A percentile compares a stretch with the other conserved stretches of the same genome.
These are phyloP conservation scores for Cladophialophora bantiana DNA, from an alignment of 2,329 filamentous ascomycete genomes.

Conservation along the genomic window DNA sequence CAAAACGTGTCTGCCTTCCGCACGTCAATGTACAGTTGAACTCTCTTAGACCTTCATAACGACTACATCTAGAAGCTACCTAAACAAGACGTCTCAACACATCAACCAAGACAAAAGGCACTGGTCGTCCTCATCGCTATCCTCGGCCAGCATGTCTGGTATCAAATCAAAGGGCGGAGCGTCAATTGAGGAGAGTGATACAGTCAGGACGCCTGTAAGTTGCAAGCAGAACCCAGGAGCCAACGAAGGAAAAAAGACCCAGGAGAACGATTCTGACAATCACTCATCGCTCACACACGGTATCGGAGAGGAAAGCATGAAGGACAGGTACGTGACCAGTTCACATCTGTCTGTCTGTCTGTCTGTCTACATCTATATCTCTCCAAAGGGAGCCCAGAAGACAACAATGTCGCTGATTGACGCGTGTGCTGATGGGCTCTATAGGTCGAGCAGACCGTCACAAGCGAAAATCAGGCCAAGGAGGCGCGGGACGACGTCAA, in stretches of 20 bases:
- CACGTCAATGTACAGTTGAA: no score
- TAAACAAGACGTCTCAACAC: not conserved
- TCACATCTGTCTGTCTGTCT: not conserved
- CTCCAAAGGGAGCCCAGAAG: no score
- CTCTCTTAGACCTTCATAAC: no score
- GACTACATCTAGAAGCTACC: no score
- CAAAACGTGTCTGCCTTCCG: no score
- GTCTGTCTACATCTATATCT: no score
- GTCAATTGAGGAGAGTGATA: constrained; percentile 33
- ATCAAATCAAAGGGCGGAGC: constrained; percentile 36
- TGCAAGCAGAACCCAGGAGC: no score
- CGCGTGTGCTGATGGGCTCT: not conserved
- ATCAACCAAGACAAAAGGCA: no score
- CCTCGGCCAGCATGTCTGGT: constrained; percentile 27
- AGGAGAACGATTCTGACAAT: not conserved
- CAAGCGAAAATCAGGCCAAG: constrained; percentile 28
- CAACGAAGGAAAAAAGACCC: no score
- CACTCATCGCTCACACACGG: not conserved
- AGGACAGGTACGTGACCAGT: constrained; percentile 22
- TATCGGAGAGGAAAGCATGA: constrained; percentile 37
- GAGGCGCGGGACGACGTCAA: constrained; percentile 23
- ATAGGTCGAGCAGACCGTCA: constrained; percentile 34
- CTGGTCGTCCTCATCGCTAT: no score
- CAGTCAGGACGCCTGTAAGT: constrained; percentile 32
- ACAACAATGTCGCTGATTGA: no score